These are phyloP conservation scores for Suillus lakei DNA, from an alignment of 768 basidiomycete genomes.

Conservation along the genomic window DNA sequence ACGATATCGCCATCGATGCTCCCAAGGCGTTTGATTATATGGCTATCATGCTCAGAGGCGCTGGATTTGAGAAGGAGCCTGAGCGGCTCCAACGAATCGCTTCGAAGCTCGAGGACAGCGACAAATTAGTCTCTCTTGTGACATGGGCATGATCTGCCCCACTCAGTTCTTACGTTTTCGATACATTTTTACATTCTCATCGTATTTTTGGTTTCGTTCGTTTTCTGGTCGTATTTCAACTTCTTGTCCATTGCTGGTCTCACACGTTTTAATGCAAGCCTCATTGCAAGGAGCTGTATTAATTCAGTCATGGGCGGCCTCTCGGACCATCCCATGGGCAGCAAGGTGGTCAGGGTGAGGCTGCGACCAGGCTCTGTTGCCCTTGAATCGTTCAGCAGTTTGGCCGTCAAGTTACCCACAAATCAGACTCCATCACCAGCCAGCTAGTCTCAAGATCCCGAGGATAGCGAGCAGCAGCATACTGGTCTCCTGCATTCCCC, in stretches of 20 bases:
- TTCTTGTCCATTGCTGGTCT: too few species aligned
- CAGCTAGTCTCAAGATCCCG: too few species aligned
- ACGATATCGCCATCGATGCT: slow-evolving; percentile 72
- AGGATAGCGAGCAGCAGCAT: too few species aligned
- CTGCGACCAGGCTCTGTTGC: too few species aligned
- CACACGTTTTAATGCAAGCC: too few species aligned
- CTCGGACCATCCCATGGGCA: too few species aligned
- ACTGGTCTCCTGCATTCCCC: too few species aligned
- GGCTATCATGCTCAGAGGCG: slow-evolving; percentile 74
- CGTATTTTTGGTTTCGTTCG: slow-evolving; percentile 1
- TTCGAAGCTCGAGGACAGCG: slow-evolving; percentile 62
- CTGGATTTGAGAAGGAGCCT: slow-evolving; percentile 61
- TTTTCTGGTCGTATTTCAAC: slow-evolving; percentile 13
- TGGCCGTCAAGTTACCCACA: slow-evolving; percentile 58
- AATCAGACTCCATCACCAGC: slow-evolving; percentile 51
- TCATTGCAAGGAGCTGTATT: too few species aligned
- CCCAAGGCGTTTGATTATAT: slow-evolving; percentile 2
- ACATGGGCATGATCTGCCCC: background rate
- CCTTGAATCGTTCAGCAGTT: too few species aligned
- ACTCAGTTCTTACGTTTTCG: slow-evolving; percentile 4
- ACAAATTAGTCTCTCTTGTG: slow-evolving; percentile 62
- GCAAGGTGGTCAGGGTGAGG: too few species aligned
- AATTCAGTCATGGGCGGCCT: too few species aligned
- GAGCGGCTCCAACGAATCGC: slow-evolving; percentile 60
- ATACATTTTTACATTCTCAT: slow-evolving; percentile 14